Conservation (phyloP, 345 rosid genomes). For the Pistacia atlantica region DNA sequence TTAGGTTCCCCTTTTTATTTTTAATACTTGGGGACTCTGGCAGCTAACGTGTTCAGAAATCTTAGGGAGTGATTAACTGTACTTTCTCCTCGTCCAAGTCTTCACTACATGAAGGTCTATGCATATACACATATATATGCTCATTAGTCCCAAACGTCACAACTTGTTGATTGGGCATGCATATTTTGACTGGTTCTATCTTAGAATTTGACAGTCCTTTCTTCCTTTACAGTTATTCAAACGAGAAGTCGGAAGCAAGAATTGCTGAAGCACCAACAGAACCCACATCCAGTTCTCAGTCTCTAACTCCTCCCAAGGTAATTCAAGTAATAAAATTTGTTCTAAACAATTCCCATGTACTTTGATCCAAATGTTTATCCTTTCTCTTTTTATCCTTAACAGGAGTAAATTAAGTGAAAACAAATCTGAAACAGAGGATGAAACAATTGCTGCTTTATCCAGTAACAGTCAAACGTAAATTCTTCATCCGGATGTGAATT, state of each 20-base stretch:
- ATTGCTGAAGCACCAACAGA: conserved; percentile 53
- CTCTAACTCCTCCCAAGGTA: conserved; percentile 54
- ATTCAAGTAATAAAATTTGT: background rate
- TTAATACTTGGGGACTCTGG: background rate
- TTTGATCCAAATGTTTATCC: background rate
- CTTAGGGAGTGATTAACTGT: background rate
- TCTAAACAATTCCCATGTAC: background rate
- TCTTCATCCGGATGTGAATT: background rate
- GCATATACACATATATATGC: background rate
- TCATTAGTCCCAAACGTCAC: background rate
- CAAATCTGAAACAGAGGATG: background rate
- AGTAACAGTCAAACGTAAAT: background rate
- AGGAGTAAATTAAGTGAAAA: conserved; percentile 21
- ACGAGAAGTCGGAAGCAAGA: conserved; percentile 93
- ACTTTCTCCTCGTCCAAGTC: background rate
- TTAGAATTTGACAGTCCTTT: conserved; percentile 2
- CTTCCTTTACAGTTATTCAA: conserved; percentile 58
- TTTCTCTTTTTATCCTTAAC: background rate
- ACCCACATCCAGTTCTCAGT: conserved; percentile 33
- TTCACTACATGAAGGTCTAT: background rate
- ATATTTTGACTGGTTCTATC: background rate
- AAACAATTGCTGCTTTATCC: background rate
- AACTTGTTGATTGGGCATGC: background rate
- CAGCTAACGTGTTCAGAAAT: background rate
- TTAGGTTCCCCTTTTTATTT: too few relatives aligned